Evolutionary conservation across 1,284 basidiomycete genomes (phyloP), one percentile per base, ranked within the genome.

Genomic region (Trichosporon sp.): DNA sequence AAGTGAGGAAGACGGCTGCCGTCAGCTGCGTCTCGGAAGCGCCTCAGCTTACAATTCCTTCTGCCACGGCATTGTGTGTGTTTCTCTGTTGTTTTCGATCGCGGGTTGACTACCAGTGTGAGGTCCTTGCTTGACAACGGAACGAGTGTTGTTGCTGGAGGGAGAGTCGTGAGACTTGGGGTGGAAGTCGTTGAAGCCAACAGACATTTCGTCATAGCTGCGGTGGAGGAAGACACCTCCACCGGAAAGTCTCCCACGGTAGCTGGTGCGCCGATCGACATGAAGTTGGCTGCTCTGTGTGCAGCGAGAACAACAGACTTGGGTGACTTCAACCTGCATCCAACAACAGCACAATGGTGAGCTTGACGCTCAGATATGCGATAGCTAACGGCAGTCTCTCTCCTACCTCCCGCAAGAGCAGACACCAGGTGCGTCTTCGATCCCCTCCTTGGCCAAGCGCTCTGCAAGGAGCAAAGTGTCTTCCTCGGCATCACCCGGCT

Each of bases 31-130:
- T 1, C 1, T 35, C 32, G 65, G 59, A 70, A 70, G 91, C 90
- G 79, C 91, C 21, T 26, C 31, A 14, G 73, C 81, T 88, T 65
- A 82, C 82, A 97, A 95, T 6, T 90, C 91, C 83, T 91, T 94
- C 81, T 97, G 95, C 92, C 94, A 96, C 70, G 90, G 92, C 94
- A 97, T 95, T 19, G 54, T 80, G 59, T 35, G 31, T 19, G 19
- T 19, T 5, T 65, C 37, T 26, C 5, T 48, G 31, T 61, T 56
- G 26, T 32, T 31, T 65, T n/a, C 32, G 32, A 54, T 21, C n/a
- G 67, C n/a, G 26, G 26, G 26, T 26, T n/a, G n/a, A 19, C 37
- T 38, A n/a, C n/a, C n/a, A 6, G 54, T 2, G 11, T 43, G 40
- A 12, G 40, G 43, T 46, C 43, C 11, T 16, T 5, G 5, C 4